phyloP scores from a whole-genome alignment of 129 eudicot genomes.

The Artemisia argyi region DNA sequence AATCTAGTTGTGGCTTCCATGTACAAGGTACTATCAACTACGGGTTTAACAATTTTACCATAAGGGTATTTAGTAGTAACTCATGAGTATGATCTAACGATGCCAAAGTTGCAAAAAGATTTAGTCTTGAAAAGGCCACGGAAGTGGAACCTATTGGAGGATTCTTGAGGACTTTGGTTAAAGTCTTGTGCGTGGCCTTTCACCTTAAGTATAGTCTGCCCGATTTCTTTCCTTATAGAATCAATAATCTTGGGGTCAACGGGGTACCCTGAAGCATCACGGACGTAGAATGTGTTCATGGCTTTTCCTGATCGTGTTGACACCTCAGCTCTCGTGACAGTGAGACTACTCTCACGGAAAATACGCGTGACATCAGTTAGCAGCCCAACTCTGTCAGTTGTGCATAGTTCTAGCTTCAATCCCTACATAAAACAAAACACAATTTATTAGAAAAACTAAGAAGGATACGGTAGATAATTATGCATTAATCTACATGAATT shows the following conservation, averaged over 20 bases:
- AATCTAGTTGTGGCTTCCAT: too few relatives aligned
- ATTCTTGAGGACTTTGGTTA: constrained; percentile 64
- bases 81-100: constrained; percentile 84
- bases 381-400: constrained; percentile 84
- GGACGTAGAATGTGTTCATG: constrained; percentile 78
- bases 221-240: constrained; percentile 75
- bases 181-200: constrained; percentile 56
- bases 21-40: too few relatives aligned
- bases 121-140: constrained; percentile 92
- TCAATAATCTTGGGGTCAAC: constrained; percentile 83
- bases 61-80: constrained; percentile 4
- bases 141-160: constrained; percentile 85
- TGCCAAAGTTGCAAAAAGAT: constrained; percentile 85
- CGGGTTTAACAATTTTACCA: neutral
- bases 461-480: neutral
- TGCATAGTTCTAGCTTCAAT: constrained; percentile 89
- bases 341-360: constrained; percentile 84
- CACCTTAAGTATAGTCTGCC: constrained; percentile 82
- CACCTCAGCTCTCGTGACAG: constrained; percentile 87
- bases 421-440: constrained; percentile 48
- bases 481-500: constrained; percentile 6
- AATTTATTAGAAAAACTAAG: neutral
- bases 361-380: constrained; percentile 89
- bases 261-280: constrained; percentile 89
- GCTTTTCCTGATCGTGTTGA: constrained; percentile 85